These are phyloP conservation scores for Candida nitratophila DNA, from an alignment of 805 yeast species.

Conservation along the genomic window DNA sequence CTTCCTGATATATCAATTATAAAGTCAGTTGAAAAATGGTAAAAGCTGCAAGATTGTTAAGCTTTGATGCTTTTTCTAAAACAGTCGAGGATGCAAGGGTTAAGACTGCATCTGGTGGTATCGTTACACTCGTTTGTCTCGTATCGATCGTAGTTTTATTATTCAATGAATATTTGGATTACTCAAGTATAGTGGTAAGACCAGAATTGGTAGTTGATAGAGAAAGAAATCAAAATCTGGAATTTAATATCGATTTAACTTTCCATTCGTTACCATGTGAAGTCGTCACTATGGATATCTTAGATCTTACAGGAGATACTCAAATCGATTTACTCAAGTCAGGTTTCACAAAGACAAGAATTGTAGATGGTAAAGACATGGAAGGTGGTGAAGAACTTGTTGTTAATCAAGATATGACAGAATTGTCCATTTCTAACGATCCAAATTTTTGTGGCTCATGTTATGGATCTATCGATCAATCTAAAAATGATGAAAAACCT, in stretches of 20 bases:
- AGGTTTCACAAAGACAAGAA: constrained; percentile 66
- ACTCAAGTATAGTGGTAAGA: constrained; percentile 55
- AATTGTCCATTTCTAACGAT: constrained; percentile 11
- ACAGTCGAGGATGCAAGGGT: constrained; percentile 91
- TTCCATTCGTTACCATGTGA: constrained; percentile 89
- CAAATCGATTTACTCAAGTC: constrained; percentile 65
- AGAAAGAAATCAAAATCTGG: constrained; percentile 65
- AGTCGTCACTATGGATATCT: constrained; percentile 68
- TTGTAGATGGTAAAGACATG: constrained; percentile 48
- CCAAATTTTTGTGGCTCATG: constrained; percentile 77
- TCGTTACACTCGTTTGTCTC: constrained; percentile 70
- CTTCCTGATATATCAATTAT: neutral
- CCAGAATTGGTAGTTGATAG: constrained; percentile 90
- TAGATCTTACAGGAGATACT: constrained; percentile 84
- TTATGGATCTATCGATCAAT: constrained; percentile 73
- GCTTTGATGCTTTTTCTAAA: constrained; percentile 86
- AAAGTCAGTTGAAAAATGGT: constrained; percentile 13
- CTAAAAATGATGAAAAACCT: constrained; percentile 32
- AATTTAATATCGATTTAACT: constrained; percentile 71
- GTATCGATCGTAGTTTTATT: constrained; percentile 55
- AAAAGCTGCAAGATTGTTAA: constrained; percentile 34
- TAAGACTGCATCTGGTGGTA: constrained; percentile 84
- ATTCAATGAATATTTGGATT: constrained; percentile 69
- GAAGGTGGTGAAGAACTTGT: constrained; percentile 29
- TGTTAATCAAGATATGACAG: constrained; percentile 29